These are phyloP conservation scores for Apiotrichum veenhuisii DNA, from an alignment of 1,284 basidiomycete genomes.

Conservation along the genomic window DNA sequence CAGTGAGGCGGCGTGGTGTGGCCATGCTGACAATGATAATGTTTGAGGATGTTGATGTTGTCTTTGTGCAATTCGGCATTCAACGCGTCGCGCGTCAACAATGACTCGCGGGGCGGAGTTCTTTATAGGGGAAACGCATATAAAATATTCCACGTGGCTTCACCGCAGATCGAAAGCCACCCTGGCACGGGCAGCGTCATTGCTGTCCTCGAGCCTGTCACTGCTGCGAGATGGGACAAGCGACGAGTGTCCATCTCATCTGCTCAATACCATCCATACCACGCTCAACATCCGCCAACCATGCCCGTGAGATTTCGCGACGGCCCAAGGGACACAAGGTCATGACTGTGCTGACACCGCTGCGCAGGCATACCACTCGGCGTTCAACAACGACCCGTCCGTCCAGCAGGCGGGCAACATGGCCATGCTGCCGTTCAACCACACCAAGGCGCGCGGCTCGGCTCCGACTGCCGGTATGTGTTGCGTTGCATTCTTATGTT, in stretches of 20 bases:
- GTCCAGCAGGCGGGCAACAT: conserved; percentile 84
- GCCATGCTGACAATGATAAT: conserved; percentile 1
- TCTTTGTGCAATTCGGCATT: too few relatives aligned
- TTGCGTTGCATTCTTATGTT: not conserved
- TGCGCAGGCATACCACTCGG: conserved; percentile 87
- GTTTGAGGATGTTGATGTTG: not conserved
- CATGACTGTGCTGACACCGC: not conserved
- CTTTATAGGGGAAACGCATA: too few relatives aligned
- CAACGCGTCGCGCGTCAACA: not conserved
- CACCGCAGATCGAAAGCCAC: too few relatives aligned
- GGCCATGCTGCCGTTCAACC: conserved; percentile 80
- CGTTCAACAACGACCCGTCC: conserved; percentile 82
- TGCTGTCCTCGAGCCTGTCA: not conserved
- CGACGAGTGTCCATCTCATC: not conserved
- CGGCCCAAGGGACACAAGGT: not conserved
- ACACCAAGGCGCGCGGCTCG: conserved; percentile 81
- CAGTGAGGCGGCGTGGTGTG: conserved; percentile 56
- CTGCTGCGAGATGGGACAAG: not conserved
- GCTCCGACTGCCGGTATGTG: conserved; percentile 69
- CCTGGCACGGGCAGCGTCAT: conserved; percentile 19
- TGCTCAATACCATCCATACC: not conserved
- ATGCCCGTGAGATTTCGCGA: conserved; percentile 29
- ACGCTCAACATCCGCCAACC: conserved; percentile 4
- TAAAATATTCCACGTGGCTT: conserved; percentile 6
- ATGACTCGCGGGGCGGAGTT: too few relatives aligned